Conservation (phyloP, 2,329 filamentous ascomycete species). For the Xylaria sp. region DNA sequence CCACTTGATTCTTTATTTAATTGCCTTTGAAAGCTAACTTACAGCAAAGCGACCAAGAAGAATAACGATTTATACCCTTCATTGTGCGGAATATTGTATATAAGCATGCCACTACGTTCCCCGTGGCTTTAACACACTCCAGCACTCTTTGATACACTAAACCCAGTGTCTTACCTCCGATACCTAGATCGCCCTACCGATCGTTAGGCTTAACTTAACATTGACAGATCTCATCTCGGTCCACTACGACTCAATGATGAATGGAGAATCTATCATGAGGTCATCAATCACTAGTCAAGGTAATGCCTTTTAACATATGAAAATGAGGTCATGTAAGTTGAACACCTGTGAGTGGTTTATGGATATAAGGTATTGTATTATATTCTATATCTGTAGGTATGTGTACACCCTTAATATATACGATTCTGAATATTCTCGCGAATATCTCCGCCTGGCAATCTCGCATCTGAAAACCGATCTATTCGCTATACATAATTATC, state of each 20-base stretch:
- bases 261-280: conserved; percentile 40
- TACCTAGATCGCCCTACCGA: background rate
- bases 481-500: background rate
- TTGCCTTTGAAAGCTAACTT: background rate
- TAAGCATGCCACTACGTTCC: background rate
- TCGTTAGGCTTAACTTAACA: background rate
- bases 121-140: background rate
- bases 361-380: background rate
- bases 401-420: background rate
- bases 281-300: conserved; percentile 42
- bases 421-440: background rate
- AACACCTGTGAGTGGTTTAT: background rate
- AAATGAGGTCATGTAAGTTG: conserved; percentile 41
- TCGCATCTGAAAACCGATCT: background rate
- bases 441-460: background rate
- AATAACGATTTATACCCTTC: background rate
- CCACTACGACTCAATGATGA: conserved; percentile 13
- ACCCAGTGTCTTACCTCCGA: conserved; percentile 1
- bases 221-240: background rate
- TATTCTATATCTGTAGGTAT: background rate
- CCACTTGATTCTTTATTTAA: background rate
- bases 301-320: conserved; percentile 31
- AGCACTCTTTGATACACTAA: background rate
- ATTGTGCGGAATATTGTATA: no score
- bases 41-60: background rate